These are phyloP conservation scores for Penium margaritaceum DNA, from an alignment of 139 green algal genomes.

Conservation along the genomic window DNA sequence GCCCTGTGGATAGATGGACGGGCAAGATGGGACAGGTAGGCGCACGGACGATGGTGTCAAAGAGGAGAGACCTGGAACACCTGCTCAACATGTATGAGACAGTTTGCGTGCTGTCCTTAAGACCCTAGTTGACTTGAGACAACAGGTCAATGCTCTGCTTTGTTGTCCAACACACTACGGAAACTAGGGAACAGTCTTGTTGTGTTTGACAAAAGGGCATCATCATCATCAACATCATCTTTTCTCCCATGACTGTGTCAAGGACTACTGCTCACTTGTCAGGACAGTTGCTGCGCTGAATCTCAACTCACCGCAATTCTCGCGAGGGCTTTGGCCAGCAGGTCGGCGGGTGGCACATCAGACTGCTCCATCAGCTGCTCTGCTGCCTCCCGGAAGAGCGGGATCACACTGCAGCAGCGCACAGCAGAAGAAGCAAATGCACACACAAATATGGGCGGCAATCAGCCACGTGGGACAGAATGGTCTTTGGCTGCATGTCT, in stretches of 20 bases:
- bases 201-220: too few relatives aligned
- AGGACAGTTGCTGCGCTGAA: background rate
- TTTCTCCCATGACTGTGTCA: too few relatives aligned
- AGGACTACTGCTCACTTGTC: too few relatives aligned
- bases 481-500: too few relatives aligned
- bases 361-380: constrained; percentile 54
- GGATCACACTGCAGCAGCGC: constrained; percentile 32
- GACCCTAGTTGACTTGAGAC: background rate
- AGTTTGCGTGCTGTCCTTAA: background rate
- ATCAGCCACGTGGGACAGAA: too few relatives aligned
- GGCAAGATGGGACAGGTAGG: background rate
- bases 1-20: constrained; percentile 42
- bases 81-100: background rate
- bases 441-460: too few relatives aligned
- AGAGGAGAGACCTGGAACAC: background rate
- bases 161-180: too few relatives aligned
- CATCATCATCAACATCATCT: too few relatives aligned
- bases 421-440: too few relatives aligned
- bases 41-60: background rate
- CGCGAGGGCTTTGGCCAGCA: constrained; percentile 73
- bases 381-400: constrained; percentile 51
- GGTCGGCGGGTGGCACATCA: constrained; percentile 52
- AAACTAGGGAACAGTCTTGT: too few relatives aligned
- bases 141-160: background rate
- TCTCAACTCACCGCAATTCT: constrained; percentile 61